phyloP scores from a whole-genome alignment of 2,329 filamentous ascomycete species.

The Aspergillus ochraceus region DNA sequence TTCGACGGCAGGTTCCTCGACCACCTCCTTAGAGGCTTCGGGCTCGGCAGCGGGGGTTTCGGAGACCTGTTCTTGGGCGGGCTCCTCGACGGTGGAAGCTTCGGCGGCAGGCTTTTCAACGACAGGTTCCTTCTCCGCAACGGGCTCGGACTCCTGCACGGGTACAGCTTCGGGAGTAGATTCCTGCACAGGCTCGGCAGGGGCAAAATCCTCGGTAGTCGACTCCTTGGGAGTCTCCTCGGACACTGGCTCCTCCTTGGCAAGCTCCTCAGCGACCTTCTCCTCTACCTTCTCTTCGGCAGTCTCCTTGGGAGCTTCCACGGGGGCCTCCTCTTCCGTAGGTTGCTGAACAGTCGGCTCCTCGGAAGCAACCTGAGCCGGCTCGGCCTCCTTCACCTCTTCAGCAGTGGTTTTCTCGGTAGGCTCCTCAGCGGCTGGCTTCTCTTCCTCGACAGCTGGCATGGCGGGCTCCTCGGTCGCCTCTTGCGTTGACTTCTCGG shows the following conservation, averaged over 20 bases:
- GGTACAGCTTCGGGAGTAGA: not conserved
- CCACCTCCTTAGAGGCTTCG: not conserved
- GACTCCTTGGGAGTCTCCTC: not conserved
- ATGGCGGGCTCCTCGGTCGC: conserved; percentile 3
- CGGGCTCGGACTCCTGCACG: conserved; percentile 4
- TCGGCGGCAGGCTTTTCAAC: conserved; percentile 6
- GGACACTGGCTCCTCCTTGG: not conserved
- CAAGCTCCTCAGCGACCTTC: conserved; percentile 1
- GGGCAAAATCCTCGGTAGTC: conserved; percentile 4
- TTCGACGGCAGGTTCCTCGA: conserved; percentile 3
- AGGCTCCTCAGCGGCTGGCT: not conserved
- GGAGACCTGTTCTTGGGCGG: not conserved
- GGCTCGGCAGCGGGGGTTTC: conserved; percentile 6
- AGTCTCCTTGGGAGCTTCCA: conserved; percentile 8
- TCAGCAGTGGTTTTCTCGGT: conserved; percentile 3
- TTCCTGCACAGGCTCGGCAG: conserved; percentile 5
- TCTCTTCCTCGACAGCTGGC: conserved; percentile 6
- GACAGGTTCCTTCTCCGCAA: conserved; percentile 2
- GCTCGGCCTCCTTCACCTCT: conserved; percentile 1
- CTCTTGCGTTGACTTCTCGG: conserved; percentile 5
- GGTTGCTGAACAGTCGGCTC: not conserved
- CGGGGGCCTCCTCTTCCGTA: conserved; percentile 4
- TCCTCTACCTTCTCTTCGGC: not conserved
- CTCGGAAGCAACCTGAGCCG: not conserved
- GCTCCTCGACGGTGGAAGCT: conserved; percentile 6